These are phyloP conservation scores for Neocatenulostroma microsporum DNA, from an alignment of 2,329 filamentous ascomycete genomes.

Conservation along the genomic window DNA sequence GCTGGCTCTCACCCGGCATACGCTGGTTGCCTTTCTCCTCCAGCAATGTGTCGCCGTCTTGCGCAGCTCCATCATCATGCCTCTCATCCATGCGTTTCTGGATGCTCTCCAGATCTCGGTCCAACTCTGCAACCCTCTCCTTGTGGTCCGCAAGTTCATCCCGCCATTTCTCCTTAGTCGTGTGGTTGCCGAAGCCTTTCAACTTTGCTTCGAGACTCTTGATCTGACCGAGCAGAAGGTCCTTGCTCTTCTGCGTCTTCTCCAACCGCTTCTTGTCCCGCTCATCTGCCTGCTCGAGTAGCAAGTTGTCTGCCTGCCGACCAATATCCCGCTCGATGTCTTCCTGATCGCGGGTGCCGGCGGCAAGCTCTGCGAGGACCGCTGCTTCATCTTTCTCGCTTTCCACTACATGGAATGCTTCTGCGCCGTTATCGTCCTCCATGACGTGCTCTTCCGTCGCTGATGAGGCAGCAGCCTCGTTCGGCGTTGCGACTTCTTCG, in stretches of 20 bases:
- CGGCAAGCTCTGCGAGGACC: slow-evolving; percentile 30
- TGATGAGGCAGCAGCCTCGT: too few species aligned
- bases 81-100: slow-evolving; percentile 71
- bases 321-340: slow-evolving; percentile 84
- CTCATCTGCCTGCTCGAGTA: slow-evolving; percentile 56
- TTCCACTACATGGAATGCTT: neutral
- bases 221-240: slow-evolving; percentile 59
- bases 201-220: slow-evolving; percentile 52
- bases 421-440: slow-evolving; percentile 1
- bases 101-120: slow-evolving; percentile 71
- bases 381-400: slow-evolving; percentile 29
- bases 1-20: slow-evolving; percentile 70
- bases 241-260: slow-evolving; percentile 45
- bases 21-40: slow-evolving; percentile 49
- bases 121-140: slow-evolving; percentile 55
- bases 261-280: slow-evolving; percentile 56
- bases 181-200: slow-evolving; percentile 46
- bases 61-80: slow-evolving; percentile 48
- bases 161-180: slow-evolving; percentile 52
- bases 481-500: too few species aligned
- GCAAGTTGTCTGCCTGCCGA: slow-evolving; percentile 53
- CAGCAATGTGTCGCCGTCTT: slow-evolving; percentile 32
- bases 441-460: slow-evolving; percentile 1
- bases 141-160: slow-evolving; percentile 61
- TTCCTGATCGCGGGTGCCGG: slow-evolving; percentile 67